phyloP scores from a whole-genome alignment of 208 protist genomes.

The Blastocrithidia nonstop region DNA sequence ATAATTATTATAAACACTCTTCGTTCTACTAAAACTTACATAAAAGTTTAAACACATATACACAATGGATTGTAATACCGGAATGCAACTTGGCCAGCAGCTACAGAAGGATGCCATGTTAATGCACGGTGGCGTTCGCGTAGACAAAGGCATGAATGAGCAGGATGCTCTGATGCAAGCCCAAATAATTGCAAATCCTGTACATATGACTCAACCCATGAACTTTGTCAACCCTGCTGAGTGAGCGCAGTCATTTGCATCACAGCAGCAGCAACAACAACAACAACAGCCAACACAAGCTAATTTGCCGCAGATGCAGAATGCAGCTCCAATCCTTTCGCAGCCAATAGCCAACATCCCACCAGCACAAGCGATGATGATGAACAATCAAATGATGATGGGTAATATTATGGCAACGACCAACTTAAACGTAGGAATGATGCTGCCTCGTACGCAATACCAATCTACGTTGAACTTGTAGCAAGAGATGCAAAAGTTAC shows the following conservation, averaged over 20 bases:
- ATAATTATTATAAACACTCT: too few relatives aligned
- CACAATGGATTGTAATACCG: conserved; percentile 71
- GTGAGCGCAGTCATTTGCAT: conserved; percentile 32
- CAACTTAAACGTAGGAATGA: conserved; percentile 24
- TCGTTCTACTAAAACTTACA: too few relatives aligned
- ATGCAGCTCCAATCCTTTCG: neutral
- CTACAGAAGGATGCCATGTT: conserved; percentile 48
- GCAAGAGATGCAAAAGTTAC: conserved; percentile 15
- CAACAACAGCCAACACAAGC: conserved; percentile 2
- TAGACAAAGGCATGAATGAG: conserved; percentile 19
- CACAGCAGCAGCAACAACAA: conserved; percentile 17
- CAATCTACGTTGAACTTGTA: conserved; percentile 17
- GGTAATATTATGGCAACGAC: conserved; percentile 25
- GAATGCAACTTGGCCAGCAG: conserved; percentile 45
- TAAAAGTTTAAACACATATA: too few relatives aligned
- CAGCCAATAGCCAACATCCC: conserved; percentile 2
- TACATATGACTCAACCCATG: conserved; percentile 1
- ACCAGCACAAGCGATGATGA: conserved; percentile 1
- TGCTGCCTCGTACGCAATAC: conserved; percentile 26
- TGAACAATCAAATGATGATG: conserved; percentile 7
- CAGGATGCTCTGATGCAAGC: conserved; percentile 36
- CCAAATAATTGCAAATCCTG: conserved; percentile 7
- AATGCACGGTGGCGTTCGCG: conserved; percentile 30
- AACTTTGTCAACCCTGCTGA: conserved; percentile 4
- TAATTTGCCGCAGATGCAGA: neutral